phyloP scores from a whole-genome alignment of 2,329 filamentous ascomycete genomes.

The Alternaria brassicicola region DNA sequence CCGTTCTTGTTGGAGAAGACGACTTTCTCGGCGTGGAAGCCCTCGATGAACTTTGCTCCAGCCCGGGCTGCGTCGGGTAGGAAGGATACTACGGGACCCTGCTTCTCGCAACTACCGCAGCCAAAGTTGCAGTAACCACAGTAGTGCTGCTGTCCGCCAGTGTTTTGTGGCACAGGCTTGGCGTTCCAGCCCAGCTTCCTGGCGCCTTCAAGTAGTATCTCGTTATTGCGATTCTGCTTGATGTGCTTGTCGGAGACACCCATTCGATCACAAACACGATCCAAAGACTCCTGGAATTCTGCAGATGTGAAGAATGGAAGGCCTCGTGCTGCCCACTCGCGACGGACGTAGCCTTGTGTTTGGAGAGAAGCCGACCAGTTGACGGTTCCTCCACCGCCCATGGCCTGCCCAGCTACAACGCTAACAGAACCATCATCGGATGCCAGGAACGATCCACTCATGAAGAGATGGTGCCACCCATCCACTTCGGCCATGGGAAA shows the following conservation, averaged over 20 bases:
- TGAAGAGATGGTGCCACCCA: constrained; percentile 69
- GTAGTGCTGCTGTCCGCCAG: constrained; percentile 72
- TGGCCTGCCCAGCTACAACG: constrained; percentile 72
- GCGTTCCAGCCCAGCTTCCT: constrained; percentile 74
- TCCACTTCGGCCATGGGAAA: constrained; percentile 74
- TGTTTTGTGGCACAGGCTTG: constrained; percentile 78
- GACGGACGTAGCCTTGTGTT: constrained; percentile 76
- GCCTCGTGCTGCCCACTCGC: constrained; percentile 77
- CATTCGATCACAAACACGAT: constrained; percentile 79
- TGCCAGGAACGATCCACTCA: constrained; percentile 66
- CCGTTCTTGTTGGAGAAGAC: constrained; percentile 66
- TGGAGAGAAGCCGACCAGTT: constrained; percentile 78
- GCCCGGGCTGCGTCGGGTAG: constrained; percentile 78
- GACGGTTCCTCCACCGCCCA: constrained; percentile 85
- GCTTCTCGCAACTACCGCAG: constrained; percentile 72
- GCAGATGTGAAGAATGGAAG: constrained; percentile 75
- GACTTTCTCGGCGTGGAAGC: constrained; percentile 73
- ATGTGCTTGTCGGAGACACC: constrained; percentile 71
- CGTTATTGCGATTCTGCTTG: constrained; percentile 75
- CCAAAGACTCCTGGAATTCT: constrained; percentile 78
- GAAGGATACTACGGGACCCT: constrained; percentile 77
- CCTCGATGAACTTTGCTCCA: constrained; percentile 83
- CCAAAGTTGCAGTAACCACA: constrained; percentile 69
- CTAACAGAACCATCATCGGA: constrained; percentile 59
- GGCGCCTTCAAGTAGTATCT: constrained; percentile 74